Evolutionary conservation across 768 basidiomycete species (phyloP), one percentile per base, ranked within the genome.

Genomic region (Leccinum broughii): DNA sequence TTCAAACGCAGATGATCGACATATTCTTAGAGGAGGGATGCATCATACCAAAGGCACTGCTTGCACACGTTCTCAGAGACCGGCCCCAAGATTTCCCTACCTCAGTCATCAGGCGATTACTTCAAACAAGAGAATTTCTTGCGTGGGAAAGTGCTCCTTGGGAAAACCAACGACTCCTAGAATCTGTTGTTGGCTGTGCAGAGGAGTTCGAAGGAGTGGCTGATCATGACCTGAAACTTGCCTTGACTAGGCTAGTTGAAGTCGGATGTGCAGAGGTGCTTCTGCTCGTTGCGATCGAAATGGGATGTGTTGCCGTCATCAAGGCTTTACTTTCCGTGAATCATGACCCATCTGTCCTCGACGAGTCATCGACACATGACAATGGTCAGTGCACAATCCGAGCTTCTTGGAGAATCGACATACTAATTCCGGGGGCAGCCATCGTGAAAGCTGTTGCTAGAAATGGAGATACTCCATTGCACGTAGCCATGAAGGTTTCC

Each of bases 251-350:
- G 8, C 57, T 61, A 3, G 34, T 55, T 3, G 10, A 20, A 11
- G 56, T 37, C 14, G 64, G 64, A 4, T 57, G 20, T 6, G 56
- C 46, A 8, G 54, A 55, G 37, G 9, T 26, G 0, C 54, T 65
- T 20, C 46, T 64, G 8, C 63, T 59, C 4, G 2, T 54, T 9
- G 64, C 64, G 0, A 53, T 59, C n/a, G 55, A 35, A n/a, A 66
- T 32, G 3, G 57, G 57, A 41, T 66, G 55, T 4, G n/a, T 59
- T 4, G 22, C 46, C 1, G 37, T 54, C 4, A 3, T 61, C 9
- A 20, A 14, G 5, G 8, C 37, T 4, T 22, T 65, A 6, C 34
- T 65, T 24, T 32, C 32, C 51, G 2, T 14, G 44, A 10, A 8
- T 10, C 32, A 24, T 13, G 3, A 22, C 2, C 0, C 62, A 7